Base-by-base conservation (phyloP, 1,284 basidiomycete species). In the Ceratobasidium sp. region DNA sequence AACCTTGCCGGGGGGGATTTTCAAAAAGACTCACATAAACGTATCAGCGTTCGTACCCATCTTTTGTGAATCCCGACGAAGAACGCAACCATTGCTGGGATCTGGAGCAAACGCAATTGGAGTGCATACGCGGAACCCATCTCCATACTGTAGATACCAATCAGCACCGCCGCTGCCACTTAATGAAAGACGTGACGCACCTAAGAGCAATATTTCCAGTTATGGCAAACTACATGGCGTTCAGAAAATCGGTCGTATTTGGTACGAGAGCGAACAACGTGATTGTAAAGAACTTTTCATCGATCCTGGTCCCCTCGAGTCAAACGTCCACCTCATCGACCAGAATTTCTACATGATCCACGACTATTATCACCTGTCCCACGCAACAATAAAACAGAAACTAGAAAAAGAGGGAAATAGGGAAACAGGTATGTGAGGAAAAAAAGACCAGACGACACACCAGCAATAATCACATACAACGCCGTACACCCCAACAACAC, bases 241-340 rank as follows among this genome's bases (percentile, higher is more conserved):
- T 99, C 97, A 99, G 99, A 85, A 99, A 99, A 86, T 99, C 98
- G 26, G 98, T 99, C 20, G 97, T 98, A 85, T 99, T 99, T 12
- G 98, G 98, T 0, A 99, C 97, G 46, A 99, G 90, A 1, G 98
- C 97, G 83, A 99, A 99, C 10, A 99, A 89, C 0, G 97, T 99
- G 78, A 99, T 90, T 63, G 98, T 98, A 44, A 99, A 89, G 88
- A 99, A 97, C 85, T 99, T 99, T 84, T 99, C 97, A 80, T 98
- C 95, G 53, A 99, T 95, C 0, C 96, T 95, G 0, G 95, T 96
- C n/a, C 93, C 96, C 80, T 96, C 88, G 28, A 99, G 88, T 1
- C 99, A 93, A 40, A 97, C 95, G 83, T 99, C 98, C 12, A 99
- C 97, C 7, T 98, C 96, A 80, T 97, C 95, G 51, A 99, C 93